Conservation (phyloP, 2,329 filamentous ascomycete genomes). For the Hymenotorrendiella dingleyae region DNA sequence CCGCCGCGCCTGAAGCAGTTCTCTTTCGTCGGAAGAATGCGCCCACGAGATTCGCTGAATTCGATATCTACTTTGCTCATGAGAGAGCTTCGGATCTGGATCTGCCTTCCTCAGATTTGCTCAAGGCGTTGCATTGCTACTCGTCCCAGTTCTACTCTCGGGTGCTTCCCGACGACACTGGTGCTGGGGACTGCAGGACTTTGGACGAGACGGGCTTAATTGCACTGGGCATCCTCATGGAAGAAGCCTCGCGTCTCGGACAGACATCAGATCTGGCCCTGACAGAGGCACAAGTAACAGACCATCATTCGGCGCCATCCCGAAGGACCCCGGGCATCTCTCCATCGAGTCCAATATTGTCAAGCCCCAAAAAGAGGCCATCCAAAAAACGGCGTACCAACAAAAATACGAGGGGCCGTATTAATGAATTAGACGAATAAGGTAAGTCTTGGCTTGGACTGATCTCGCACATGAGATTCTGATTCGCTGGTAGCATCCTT, state of each 20-base stretch:
- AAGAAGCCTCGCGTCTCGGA: conserved; percentile 63
- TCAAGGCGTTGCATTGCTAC: conserved; percentile 65
- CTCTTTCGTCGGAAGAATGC: conserved; percentile 61
- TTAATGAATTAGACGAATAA: no score
- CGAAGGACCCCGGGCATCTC: no score
- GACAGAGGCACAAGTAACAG: conserved; percentile 45
- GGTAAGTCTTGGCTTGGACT: no score
- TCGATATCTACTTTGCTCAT: conserved; percentile 65
- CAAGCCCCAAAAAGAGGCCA: conserved; percentile 4
- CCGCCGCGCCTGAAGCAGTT: conserved; percentile 62
- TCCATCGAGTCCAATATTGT: no score
- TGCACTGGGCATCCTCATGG: conserved; percentile 67
- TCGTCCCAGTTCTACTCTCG: conserved; percentile 58
- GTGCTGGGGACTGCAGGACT: conserved; percentile 43
- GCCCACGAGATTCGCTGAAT: conserved; percentile 61
- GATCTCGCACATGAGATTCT: no score
- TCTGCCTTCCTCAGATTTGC: conserved; percentile 63
- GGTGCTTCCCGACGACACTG: conserved; percentile 21
- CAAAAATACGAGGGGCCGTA: no score
- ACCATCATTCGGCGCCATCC: no score
- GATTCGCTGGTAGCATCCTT: no score
- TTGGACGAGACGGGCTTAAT: conserved; percentile 76
- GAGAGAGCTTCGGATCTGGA: conserved; percentile 42
- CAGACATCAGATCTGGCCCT: conserved; percentile 65
- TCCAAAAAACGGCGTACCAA: no score